A percentile compares a stretch with the other conserved stretches of the same genome.
phyloP scores from a whole-genome alignment of 805 yeast genomes.

The Yamadazyma sp. region DNA sequence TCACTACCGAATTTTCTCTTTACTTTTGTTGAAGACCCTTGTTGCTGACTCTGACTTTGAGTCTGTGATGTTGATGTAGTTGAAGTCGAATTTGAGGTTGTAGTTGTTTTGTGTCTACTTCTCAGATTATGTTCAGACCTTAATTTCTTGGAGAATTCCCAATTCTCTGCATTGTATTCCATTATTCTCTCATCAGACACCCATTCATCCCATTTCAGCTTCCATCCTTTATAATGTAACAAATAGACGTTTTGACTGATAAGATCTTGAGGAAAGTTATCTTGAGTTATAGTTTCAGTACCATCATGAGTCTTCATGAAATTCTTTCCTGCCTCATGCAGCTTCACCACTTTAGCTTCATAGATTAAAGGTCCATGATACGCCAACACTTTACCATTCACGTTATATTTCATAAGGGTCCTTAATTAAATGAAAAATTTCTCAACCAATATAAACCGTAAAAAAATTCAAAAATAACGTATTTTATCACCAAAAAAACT shows the following conservation, averaged over 20 bases:
- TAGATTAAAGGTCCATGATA: constrained; percentile 89
- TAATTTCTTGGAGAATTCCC: constrained; percentile 54
- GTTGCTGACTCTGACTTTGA: no score
- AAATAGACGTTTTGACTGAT: constrained; percentile 45
- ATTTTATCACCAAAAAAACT: no score
- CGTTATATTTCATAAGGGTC: constrained; percentile 5
- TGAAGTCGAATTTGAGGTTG: constrained; percentile 6
- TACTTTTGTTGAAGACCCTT: constrained; percentile 2
- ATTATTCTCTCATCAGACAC: constrained; percentile 66
- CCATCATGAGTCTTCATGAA: constrained; percentile 41
- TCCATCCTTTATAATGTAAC: constrained; percentile 96
- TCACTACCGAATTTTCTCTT: constrained; percentile 9
- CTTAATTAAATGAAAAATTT: no score
- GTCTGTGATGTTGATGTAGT: constrained; percentile 9
- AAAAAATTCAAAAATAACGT: no score
- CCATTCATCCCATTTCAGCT: constrained; percentile 97
- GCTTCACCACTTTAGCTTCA: constrained; percentile 75
- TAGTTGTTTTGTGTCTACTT: constrained; percentile 3
- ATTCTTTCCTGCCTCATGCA: constrained; percentile 53
- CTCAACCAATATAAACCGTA: not conserved
- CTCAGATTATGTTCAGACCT: constrained; percentile 15
- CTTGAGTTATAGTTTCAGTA: constrained; percentile 28
- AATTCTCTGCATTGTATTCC: constrained; percentile 65
- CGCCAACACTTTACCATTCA: constrained; percentile 50
- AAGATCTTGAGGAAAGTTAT: constrained; percentile 20